Conservation (phyloP, 2,329 filamentous ascomycete species). For the Mollisia scopiformis region DNA sequence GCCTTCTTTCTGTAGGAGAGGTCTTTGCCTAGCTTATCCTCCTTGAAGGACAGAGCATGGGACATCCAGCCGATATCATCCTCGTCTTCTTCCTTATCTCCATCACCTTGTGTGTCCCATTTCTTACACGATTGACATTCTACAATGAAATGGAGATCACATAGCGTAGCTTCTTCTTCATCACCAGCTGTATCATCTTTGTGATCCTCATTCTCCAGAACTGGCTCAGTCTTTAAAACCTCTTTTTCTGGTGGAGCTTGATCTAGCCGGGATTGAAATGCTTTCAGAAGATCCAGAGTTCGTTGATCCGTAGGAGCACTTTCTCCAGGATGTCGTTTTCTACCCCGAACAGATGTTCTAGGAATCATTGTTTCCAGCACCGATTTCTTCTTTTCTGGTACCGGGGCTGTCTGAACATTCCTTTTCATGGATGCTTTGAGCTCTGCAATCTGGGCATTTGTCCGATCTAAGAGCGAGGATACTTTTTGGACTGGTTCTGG, state of each 20-base stretch:
- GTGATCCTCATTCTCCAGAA: slow-evolving; percentile 28
- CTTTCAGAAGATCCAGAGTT: slow-evolving; percentile 72
- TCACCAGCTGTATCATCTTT: slow-evolving; percentile 42
- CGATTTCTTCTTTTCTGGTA: slow-evolving; percentile 64
- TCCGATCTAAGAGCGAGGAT: slow-evolving; percentile 60
- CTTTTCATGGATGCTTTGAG: slow-evolving; percentile 83
- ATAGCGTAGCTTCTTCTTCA: slow-evolving; percentile 75
- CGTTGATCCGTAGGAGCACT: slow-evolving; percentile 60
- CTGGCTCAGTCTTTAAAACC: slow-evolving; percentile 25
- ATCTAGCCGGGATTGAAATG: slow-evolving; percentile 80
- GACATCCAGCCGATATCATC: slow-evolving; percentile 80
- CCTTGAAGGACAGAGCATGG: slow-evolving; percentile 83
- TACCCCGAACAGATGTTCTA: slow-evolving; percentile 67
- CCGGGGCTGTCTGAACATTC: slow-evolving; percentile 53
- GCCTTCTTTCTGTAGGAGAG: slow-evolving; percentile 88
- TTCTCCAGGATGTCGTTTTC: slow-evolving; percentile 68
- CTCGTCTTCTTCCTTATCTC: slow-evolving; percentile 57
- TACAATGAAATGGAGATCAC: slow-evolving; percentile 94
- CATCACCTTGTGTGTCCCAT: slow-evolving; percentile 65
- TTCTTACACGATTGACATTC: slow-evolving; percentile 90
- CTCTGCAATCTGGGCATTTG: slow-evolving; percentile 80
- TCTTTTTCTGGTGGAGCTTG: slow-evolving; percentile 46
- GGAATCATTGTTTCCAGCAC: slow-evolving; percentile 77
- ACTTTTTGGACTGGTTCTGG: slow-evolving; percentile 41
- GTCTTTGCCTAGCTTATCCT: slow-evolving; percentile 89